Conservation (phyloP, 2,329 filamentous ascomycete genomes). For the Alternaria ethzedia region DNA sequence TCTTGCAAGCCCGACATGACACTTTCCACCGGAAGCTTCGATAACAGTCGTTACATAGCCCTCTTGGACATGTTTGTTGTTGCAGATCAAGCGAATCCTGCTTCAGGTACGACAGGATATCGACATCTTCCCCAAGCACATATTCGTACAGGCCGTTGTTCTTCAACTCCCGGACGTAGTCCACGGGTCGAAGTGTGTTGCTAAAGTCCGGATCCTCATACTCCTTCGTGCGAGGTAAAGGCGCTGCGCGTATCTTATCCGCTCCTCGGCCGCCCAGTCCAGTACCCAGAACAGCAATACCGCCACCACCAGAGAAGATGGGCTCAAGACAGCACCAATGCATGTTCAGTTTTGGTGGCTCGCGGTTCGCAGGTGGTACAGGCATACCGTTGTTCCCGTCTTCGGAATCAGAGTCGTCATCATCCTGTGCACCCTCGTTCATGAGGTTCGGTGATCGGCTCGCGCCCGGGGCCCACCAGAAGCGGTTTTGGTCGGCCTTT, state of each 20-base stretch:
- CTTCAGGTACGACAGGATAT: constrained; percentile 48
- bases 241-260: constrained; percentile 63
- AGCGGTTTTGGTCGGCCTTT: constrained; percentile 44
- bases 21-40: constrained; percentile 65
- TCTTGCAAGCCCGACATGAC: constrained; percentile 64
- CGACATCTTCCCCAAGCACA: constrained; percentile 49
- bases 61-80: constrained; percentile 59
- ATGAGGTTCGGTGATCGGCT: constrained; percentile 64
- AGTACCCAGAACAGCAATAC: constrained; percentile 62
- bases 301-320: constrained; percentile 65
- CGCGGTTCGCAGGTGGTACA: constrained; percentile 37
- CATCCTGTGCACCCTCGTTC: constrained; percentile 56
- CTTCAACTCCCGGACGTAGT: constrained; percentile 49
- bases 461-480: constrained; percentile 67
- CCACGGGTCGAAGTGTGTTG: constrained; percentile 56
- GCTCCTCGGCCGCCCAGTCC: constrained; percentile 57
- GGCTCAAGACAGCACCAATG: constrained; percentile 67
- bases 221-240: constrained; percentile 60
- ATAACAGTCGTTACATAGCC: constrained; percentile 64
- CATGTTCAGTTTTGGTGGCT: constrained; percentile 60
- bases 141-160: constrained; percentile 51
- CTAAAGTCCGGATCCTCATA: constrained; percentile 64
- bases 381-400: constrained; percentile 47
- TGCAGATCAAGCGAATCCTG: constrained; percentile 53
- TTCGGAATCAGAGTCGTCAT: constrained; percentile 48